Conservation (phyloP, 2,329 filamentous ascomycete species). For the Tolypocladium pustulatum region DNA sequence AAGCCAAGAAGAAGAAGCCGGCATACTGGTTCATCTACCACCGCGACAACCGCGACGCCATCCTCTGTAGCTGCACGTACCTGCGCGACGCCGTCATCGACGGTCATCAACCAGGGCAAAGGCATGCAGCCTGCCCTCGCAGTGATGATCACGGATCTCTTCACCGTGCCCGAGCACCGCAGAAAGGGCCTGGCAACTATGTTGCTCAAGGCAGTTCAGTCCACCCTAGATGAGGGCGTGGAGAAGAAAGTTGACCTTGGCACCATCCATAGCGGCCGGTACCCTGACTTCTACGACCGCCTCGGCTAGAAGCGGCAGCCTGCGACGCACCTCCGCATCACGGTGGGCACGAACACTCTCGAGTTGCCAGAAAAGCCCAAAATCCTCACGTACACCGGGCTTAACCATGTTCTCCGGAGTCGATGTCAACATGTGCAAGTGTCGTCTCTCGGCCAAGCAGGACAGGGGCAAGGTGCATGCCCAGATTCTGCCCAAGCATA, state of each 20-base stretch:
- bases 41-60: slow-evolving; percentile 13
- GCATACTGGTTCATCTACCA: slow-evolving; percentile 20
- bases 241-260: slow-evolving; percentile 18
- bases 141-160: slow-evolving; percentile 23
- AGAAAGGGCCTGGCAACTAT: slow-evolving; percentile 22
- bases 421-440: slow-evolving; percentile 13
- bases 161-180: slow-evolving; percentile 23
- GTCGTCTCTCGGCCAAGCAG: slow-evolving; percentile 10
- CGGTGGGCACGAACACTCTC: slow-evolving; percentile 10
- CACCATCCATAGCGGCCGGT: slow-evolving; percentile 23
- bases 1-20: background rate
- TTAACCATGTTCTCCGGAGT: slow-evolving; percentile 2
- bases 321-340: slow-evolving; percentile 21
- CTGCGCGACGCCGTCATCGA: slow-evolving; percentile 10
- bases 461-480: slow-evolving; percentile 19
- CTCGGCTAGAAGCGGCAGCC: slow-evolving; percentile 23
- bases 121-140: slow-evolving; percentile 14
- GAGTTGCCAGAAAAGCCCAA: slow-evolving; percentile 9
- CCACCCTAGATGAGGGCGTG: slow-evolving; percentile 18
- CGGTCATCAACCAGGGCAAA: slow-evolving; percentile 6
- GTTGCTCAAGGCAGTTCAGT: slow-evolving; percentile 20
- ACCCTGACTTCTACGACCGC: slow-evolving; percentile 19
- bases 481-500: slow-evolving; percentile 20
- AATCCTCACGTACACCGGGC: slow-evolving; percentile 2
- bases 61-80: slow-evolving; percentile 25